Conservation (phyloP, 805 yeast genomes). For the Ogataea trehaloabstinens region DNA sequence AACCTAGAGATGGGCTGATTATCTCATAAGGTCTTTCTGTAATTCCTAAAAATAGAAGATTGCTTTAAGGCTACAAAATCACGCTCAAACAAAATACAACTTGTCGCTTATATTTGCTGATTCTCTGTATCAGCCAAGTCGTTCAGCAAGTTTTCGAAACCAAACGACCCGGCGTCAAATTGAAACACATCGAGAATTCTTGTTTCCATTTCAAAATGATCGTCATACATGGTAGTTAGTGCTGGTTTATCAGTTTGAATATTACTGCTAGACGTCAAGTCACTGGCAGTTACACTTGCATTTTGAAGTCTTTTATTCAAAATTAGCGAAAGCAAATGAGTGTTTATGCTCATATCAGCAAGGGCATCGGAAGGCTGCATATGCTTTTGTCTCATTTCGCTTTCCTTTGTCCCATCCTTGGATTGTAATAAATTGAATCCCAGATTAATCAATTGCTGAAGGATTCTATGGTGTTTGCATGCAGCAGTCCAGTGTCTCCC, state of each 20-base stretch:
- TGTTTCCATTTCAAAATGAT: constrained; percentile 1
- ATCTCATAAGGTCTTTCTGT: too few relatives aligned
- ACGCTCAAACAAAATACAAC: too few relatives aligned
- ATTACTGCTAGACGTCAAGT: background rate
- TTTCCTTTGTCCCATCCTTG: constrained; percentile 15
- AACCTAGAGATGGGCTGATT: too few relatives aligned
- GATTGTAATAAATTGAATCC: constrained; percentile 19
- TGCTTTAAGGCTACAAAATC: too few relatives aligned
- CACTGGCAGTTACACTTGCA: background rate
- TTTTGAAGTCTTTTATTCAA: constrained; percentile 22
- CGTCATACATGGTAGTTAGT: background rate
- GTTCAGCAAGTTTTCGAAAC: constrained; percentile 30
- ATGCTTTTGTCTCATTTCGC: constrained; percentile 25
- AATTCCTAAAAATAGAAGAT: too few relatives aligned
- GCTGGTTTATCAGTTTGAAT: background rate
- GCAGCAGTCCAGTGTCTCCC: constrained; percentile 30
- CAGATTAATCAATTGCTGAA: constrained; percentile 24
- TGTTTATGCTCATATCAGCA: constrained; percentile 33
- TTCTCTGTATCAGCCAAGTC: constrained; percentile 1
- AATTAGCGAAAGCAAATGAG: constrained; percentile 31
- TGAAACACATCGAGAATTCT: constrained; percentile 15
- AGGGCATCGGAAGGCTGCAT: constrained; percentile 38
- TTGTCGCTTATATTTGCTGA: too few relatives aligned
- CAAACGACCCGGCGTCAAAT: constrained; percentile 19
- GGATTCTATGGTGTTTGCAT: constrained; percentile 27